phyloP scores from a whole-genome alignment of 2,329 filamentous ascomycete species.

The Cryphonectria parasitica region DNA sequence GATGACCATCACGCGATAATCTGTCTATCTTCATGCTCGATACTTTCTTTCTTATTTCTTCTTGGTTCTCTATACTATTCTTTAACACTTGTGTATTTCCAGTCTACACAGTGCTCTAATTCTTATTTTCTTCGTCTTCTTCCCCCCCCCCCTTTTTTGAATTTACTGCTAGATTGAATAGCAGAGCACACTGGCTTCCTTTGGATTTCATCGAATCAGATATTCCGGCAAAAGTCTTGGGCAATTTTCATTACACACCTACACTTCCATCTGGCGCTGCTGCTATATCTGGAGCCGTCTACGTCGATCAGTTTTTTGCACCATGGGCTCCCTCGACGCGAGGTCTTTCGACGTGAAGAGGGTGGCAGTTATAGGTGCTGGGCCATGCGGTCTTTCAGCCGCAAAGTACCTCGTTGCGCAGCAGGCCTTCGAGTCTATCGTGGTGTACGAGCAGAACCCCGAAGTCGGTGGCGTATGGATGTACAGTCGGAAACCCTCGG shows the following conservation, averaged over 20 bases:
- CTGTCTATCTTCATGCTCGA: not conserved
- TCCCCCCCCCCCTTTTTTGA: too few relatives aligned
- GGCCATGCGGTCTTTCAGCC: conserved; percentile 76
- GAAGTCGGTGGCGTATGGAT: conserved; percentile 86
- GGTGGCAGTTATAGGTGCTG: conserved; percentile 82
- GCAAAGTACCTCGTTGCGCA: conserved; percentile 81
- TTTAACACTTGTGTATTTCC: not conserved
- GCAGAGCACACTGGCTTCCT: not conserved
- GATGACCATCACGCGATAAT: not conserved
- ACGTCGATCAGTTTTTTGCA: not conserved
- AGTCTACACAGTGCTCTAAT: not conserved
- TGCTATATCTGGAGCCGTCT: not conserved
- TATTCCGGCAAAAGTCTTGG: not conserved
- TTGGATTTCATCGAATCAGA: not conserved
- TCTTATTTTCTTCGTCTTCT: not conserved
- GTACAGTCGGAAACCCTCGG: conserved; percentile 61
- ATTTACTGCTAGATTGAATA: not conserved
- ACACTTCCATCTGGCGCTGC: not conserved
- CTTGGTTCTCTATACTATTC: not conserved
- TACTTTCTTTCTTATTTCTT: not conserved
- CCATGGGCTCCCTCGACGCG: conserved; percentile 35
- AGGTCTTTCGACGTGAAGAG: conserved; percentile 55
- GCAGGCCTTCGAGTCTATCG: conserved; percentile 67
- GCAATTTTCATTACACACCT: not conserved
- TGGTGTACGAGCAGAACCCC: conserved; percentile 80